Conservation (phyloP, 1,284 basidiomycete genomes). For the Tausonia pullulans region DNA sequence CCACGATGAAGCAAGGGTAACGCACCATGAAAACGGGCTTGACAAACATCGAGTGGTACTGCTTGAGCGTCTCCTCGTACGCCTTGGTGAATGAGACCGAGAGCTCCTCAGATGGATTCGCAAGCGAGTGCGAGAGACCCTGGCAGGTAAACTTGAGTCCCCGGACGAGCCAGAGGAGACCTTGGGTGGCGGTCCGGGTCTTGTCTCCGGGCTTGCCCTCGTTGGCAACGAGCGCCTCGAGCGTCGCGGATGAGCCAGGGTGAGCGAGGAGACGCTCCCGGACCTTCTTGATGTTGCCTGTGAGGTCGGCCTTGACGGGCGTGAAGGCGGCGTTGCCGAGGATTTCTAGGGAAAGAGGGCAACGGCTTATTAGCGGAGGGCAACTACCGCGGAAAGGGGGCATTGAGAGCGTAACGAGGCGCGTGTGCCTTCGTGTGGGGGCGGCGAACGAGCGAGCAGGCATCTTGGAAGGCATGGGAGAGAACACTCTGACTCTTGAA, state of each 20-base stretch:
- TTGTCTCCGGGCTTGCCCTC: conserved; percentile 39
- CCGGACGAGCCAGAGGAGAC: conserved; percentile 85
- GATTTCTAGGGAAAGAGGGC: conserved; percentile 48
- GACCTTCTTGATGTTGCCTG: conserved; percentile 96
- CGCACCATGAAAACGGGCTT: conserved; percentile 72
- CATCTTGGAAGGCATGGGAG: not conserved
- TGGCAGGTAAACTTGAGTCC: conserved; percentile 85
- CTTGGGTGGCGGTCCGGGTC: conserved; percentile 65
- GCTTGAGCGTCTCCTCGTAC: conserved; percentile 72
- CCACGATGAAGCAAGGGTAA: conserved; percentile 21
- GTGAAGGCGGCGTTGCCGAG: conserved; percentile 78
- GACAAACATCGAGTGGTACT: conserved; percentile 80
- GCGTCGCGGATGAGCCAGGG: conserved; percentile 56
- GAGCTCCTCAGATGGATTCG: conserved; percentile 60
- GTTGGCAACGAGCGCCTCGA: conserved; percentile 73
- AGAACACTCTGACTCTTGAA: not conserved
- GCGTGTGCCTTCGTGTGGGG: not conserved
- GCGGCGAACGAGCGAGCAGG: not conserved
- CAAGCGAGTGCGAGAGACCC: conserved; percentile 62
- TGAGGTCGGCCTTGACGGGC: conserved; percentile 77
- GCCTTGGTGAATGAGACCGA: conserved; percentile 63
- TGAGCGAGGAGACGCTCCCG: conserved; percentile 60
- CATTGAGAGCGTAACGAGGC: conserved; percentile 5
- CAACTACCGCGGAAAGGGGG: not conserved
- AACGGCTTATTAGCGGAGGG: conserved; percentile 6